Base-by-base conservation (phyloP, 306 rosid genomes). In the Parietaria judaica region DNA sequence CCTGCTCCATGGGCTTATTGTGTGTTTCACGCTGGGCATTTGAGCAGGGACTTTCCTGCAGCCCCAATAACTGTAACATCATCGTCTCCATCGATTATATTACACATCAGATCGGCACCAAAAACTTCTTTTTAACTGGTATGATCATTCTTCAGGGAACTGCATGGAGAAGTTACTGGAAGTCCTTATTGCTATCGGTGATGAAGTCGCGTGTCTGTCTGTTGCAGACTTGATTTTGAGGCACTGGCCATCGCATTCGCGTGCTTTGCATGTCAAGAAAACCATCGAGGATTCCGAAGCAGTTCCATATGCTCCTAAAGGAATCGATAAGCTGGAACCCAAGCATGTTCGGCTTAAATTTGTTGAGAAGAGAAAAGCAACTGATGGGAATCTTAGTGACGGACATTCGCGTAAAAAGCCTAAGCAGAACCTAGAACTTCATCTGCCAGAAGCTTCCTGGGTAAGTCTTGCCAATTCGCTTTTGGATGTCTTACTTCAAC, bases 141-240 rank as follows among this genome's bases (percentile, higher is more conserved):
- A 23, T 23, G 43, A 11, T 16, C 56, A 36, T 36, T 43, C 50
- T 60, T 72, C 76, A 92, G 98, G 98, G 98, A 92, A 92, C 74
- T 92, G 98, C 83, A 92, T 92, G 98, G 98, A 92, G 78, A 92
- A 92, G 58, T 92, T 92, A 72, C 73, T 92, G 86, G 98, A 92
- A 88, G 96, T 92, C 69, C 96, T 92, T 55, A 88, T 92, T 65
- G 96, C 96, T 63, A 88, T 92, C 64, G 95, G 98, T 37, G 98
- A 92, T 73, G 98, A 92, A 85, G 94, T 88, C 68, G 86, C 96
- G 48, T 88, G 98, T 79, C 95, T 84, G 62, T 92, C 94, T 75
- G 95, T 86, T 14, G 79, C 88, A 57, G 95, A 88, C 75, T 72
- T 92, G 83, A 82, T 92, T 79, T 82, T 92, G 88, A 84, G 96